phyloP scores from a whole-genome alignment of 495 filamentous ascomycete species.

The Penicillium tannophilum region DNA sequence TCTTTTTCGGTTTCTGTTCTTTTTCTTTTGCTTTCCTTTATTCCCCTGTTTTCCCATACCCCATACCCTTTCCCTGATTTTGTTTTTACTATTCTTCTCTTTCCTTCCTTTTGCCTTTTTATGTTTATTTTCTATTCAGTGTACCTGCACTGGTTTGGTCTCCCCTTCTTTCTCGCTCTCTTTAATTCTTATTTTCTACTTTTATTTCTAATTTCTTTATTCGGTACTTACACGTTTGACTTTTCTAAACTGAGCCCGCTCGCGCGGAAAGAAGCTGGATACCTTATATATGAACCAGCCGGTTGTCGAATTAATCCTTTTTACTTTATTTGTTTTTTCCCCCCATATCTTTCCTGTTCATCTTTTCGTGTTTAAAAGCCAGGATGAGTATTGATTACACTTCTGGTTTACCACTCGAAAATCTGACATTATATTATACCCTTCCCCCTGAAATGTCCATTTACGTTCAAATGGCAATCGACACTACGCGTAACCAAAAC shows the following conservation, averaged over 20 bases:
- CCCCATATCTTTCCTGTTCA: constrained; percentile 9
- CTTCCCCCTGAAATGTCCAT: constrained; percentile 21
- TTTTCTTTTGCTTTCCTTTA: constrained; percentile 2
- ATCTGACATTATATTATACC: constrained; percentile 21
- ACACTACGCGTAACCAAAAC: constrained; percentile 10
- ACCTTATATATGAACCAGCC: constrained; percentile 21
- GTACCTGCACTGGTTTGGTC: no score
- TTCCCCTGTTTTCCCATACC: constrained; percentile 8
- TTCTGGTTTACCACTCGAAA: neutral
- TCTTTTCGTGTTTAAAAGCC: neutral
- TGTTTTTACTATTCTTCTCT: constrained; percentile 12
- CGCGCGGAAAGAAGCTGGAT: constrained; percentile 36
- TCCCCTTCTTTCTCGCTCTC: constrained; percentile 4
- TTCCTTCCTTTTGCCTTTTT: constrained; percentile 12
- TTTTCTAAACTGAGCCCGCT: constrained; percentile 32
- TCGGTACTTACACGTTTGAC: constrained; percentile 1
- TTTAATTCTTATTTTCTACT: constrained; percentile 4
- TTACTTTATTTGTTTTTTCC: constrained; percentile 10
- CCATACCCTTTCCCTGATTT: constrained; percentile 8
- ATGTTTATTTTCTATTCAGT: neutral
- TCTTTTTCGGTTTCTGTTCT: constrained; percentile 10
- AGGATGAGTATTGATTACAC: constrained; percentile 5
- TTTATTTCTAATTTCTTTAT: constrained; percentile 17
- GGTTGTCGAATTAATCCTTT: constrained; percentile 21
- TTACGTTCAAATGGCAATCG: constrained; percentile 12